Percentiles rank a stretch among this genome's conserved stretches.
Evolutionary conservation across 78 protist species (phyloP).

Genomic region (Dictyostelium purpureum): DNA sequence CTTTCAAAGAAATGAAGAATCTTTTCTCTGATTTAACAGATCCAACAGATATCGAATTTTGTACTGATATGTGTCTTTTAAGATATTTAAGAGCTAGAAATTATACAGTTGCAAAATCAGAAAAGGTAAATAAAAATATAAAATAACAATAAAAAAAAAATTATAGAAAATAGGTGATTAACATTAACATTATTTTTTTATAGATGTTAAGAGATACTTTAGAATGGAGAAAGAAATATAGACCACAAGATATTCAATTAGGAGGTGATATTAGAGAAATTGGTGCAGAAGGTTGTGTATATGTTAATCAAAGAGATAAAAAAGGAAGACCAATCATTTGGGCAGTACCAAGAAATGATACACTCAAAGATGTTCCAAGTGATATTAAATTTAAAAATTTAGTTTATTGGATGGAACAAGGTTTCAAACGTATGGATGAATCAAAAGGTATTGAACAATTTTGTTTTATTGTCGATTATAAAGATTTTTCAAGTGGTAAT

Average conservation of each 20-base stretch:
- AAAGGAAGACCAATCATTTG: constrained; percentile 66
- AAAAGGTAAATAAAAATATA: constrained; percentile 12
- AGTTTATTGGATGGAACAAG: constrained; percentile 48
- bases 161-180: neutral
- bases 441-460: constrained; percentile 61
- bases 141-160: no score
- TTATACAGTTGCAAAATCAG: constrained; percentile 56
- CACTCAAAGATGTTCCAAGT: constrained; percentile 23
- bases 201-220: constrained; percentile 35
- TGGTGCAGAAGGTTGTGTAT: constrained; percentile 39
- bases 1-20: constrained; percentile 36
- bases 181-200: neutral
- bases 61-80: constrained; percentile 49
- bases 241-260: constrained; percentile 63
- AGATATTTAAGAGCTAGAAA: constrained; percentile 69
- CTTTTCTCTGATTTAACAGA: constrained; percentile 36
- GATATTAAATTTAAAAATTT: constrained; percentile 27
- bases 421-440: constrained; percentile 58
- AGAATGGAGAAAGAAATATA: constrained; percentile 52
- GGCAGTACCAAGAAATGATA: constrained; percentile 68
- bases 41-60: constrained; percentile 32
- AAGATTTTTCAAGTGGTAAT: constrained; percentile 52
- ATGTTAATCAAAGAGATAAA: constrained; percentile 38
- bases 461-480: constrained; percentile 64
- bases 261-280: constrained; percentile 27